Percentiles rank a stretch among this genome's conserved stretches.
Conservation (phyloP, 345 rosid species). For the Draba incana region DNA sequence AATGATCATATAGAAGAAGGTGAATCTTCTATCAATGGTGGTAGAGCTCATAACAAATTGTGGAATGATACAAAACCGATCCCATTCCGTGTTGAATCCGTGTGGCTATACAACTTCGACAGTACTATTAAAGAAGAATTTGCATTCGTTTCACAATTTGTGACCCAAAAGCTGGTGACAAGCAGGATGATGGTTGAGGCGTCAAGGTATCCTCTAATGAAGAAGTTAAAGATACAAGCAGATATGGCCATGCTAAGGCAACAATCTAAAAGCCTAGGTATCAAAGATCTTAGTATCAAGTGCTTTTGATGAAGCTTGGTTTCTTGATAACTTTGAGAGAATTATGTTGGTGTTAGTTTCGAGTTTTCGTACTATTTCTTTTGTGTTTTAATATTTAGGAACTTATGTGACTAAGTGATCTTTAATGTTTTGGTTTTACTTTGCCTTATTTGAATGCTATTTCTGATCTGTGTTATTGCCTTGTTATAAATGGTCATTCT, state of each 20-base stretch:
- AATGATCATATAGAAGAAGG: slow-evolving; percentile 3
- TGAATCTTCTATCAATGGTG: neutral
- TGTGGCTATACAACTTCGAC: slow-evolving; percentile 17
- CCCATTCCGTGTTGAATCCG: neutral
- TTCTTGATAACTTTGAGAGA: neutral
- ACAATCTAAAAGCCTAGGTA: slow-evolving; percentile 1
- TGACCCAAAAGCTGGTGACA: slow-evolving; percentile 15
- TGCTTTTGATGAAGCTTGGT: slow-evolving; percentile 12
- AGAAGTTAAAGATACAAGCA: slow-evolving; percentile 3
- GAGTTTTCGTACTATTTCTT: neutral
- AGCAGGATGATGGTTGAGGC: slow-evolving; percentile 22
- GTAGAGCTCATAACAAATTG: neutral
- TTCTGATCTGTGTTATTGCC: neutral
- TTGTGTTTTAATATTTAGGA: neutral
- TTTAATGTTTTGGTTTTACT: slow-evolving; percentile 2
- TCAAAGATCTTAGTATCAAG: neutral
- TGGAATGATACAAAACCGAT: slow-evolving; percentile 2
- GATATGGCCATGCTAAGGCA: slow-evolving; percentile 12
- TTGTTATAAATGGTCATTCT: neutral
- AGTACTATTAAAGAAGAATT: slow-evolving; percentile 12
- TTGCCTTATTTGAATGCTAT: slow-evolving; percentile 17
- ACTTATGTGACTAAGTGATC: neutral
- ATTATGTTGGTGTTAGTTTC: neutral
- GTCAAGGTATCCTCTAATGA: neutral
- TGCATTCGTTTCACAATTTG: slow-evolving; percentile 23